These are phyloP conservation scores for Boletellus ananas DNA, from an alignment of 768 basidiomycete species.

Conservation along the genomic window DNA sequence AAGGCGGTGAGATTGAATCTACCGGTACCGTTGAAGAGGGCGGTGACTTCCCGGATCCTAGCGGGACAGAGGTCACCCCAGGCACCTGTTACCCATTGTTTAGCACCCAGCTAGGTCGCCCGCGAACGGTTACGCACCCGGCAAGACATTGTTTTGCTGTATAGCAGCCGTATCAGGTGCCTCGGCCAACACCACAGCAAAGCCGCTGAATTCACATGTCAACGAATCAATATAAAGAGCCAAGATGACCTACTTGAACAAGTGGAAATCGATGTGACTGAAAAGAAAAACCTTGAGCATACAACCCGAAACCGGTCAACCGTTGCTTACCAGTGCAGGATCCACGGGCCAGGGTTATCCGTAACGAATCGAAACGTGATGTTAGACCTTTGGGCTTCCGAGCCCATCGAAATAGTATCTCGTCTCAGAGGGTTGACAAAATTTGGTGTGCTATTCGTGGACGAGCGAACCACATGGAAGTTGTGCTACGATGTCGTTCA, in stretches of 20 bases:
- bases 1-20: conserved; percentile 15
- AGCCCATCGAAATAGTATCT: conserved; percentile 34
- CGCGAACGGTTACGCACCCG: conserved; percentile 15
- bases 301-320: not conserved
- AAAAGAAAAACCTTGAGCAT: not conserved
- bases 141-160: conserved; percentile 17
- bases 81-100: conserved; percentile 8
- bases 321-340: conserved; percentile 38
- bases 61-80: conserved; percentile 23
- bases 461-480: conserved; percentile 37
- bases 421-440: conserved; percentile 36
- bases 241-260: conserved; percentile 18
- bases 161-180: conserved; percentile 15
- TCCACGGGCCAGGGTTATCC: conserved; percentile 65
- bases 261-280: conserved; percentile 33
- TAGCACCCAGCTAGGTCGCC: not conserved
- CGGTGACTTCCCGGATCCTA: conserved; percentile 13
- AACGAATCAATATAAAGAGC: not conserved
- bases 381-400: conserved; percentile 34
- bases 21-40: conserved; percentile 16
- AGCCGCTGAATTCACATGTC: conserved; percentile 19
- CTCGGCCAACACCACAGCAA: conserved; percentile 31
- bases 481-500: conserved; percentile 27
- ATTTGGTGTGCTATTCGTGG: conserved; percentile 31
- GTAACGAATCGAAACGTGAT: conserved; percentile 58